These are phyloP conservation scores for Phytopythium cucurbitacearum DNA, from an alignment of 352 stramenopile species.

Conservation along the genomic window DNA sequence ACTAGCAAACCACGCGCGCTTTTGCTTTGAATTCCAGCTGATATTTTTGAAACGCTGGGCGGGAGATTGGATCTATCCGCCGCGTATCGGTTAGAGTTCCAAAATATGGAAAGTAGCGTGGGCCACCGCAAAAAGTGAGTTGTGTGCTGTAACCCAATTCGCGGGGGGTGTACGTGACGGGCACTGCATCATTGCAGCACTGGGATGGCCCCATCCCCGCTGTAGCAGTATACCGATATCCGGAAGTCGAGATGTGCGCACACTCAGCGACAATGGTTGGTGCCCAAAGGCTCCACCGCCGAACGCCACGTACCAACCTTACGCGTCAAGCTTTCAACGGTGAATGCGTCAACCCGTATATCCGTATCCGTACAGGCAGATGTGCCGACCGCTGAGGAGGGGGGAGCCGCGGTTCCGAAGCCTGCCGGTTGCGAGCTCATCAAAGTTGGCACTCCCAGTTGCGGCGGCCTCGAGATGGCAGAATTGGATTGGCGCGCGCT, in stretches of 20 bases:
- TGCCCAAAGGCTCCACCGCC: too few relatives aligned
- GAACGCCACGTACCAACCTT: too few relatives aligned
- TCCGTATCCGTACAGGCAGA: background rate
- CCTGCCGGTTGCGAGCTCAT: background rate
- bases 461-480: conserved; percentile 10
- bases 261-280: too few relatives aligned
- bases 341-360: background rate
- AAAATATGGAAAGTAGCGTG: conserved; percentile 1
- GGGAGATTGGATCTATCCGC: too few relatives aligned
- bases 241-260: too few relatives aligned
- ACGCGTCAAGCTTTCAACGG: background rate
- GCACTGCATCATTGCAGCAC: conserved; percentile 2
- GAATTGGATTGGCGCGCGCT: conserved; percentile 48
- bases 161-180: background rate
- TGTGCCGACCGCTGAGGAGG: background rate
- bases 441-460: background rate
- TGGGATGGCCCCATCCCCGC: background rate
- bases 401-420: background rate
- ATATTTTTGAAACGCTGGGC: too few relatives aligned
- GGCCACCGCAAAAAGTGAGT: background rate
- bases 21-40: too few relatives aligned
- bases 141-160: background rate
- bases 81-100: background rate
- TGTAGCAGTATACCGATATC: too few relatives aligned
- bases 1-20: too few relatives aligned